These are phyloP conservation scores for Neurospora sp. DNA, from an alignment of 2,329 filamentous ascomycete genomes.

Conservation along the genomic window DNA sequence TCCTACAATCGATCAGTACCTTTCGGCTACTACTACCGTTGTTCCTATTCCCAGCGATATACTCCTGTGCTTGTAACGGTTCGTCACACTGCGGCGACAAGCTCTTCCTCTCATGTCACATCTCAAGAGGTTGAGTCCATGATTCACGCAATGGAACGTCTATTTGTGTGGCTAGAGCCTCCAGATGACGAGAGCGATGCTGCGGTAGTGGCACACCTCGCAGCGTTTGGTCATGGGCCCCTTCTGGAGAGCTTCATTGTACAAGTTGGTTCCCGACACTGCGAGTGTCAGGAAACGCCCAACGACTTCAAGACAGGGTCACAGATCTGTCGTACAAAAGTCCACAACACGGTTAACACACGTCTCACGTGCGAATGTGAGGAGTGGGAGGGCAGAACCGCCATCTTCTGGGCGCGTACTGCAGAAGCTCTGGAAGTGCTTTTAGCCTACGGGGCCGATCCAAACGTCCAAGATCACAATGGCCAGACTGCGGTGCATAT, in stretches of 20 bases:
- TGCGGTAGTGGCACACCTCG: not conserved
- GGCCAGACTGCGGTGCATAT: not conserved
- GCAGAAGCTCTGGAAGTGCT: not conserved
- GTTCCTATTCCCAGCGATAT: no score
- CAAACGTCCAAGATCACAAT: not conserved
- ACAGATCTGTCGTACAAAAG: not conserved
- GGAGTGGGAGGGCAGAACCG: no score
- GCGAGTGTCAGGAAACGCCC: not conserved
- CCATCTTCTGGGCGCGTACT: not conserved
- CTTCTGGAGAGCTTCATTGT: not conserved
- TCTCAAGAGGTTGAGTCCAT: no score
- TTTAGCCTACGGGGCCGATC: not conserved
- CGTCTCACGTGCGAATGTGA: no score
- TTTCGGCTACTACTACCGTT: no score
- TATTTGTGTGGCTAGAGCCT: no score
- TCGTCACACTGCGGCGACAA: rapidly evolving
- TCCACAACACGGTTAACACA: not conserved
- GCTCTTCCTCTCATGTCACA: not conserved
- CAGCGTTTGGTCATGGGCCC: not conserved
- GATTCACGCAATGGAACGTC: no score
- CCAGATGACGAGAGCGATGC: no score
- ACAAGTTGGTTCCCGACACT: not conserved
- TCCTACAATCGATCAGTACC: no score
- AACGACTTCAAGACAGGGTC: not conserved
- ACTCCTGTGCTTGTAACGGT: no score